Evolutionary conservation across 805 yeast genomes (phyloP), one percentile per base, ranked within the genome.

Genomic region (Kluyveromyces starmeri): DNA sequence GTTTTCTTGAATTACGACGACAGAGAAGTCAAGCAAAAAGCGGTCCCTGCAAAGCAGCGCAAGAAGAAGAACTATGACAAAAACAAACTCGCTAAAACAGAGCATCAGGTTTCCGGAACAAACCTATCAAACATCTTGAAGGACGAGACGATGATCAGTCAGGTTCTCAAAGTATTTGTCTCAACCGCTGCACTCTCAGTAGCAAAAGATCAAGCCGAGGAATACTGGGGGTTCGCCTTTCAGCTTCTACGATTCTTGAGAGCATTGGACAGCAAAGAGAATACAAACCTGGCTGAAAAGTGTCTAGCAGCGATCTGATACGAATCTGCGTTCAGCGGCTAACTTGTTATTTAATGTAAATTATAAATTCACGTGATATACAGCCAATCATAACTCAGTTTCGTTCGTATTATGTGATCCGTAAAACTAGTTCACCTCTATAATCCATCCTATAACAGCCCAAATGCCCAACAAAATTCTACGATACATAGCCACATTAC

Each of bases 141-240:
- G 21, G 59, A 55, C 34, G 55, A 54, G 32, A 51, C 53, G 10
- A 36, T 57, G 36, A 51, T 57, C 49, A 29, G 53, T n/a, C 47
- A 49, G 36, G 53, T 57, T 10, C 27, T 57, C 18, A 40, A 48
- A 27, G 37, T 55, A 9, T 40, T 57, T 5, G 58, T 55, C 6
- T 40, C 46, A 14, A 48, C 53, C 32, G 62, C 60, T 3, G 48
- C 55, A 2, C 40, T 41, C 16, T 28, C 55, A 1, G 29, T 43
- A 4, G 52, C 48, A 18, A 38, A 39, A 10, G 38, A 35, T 7
- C 44, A 43, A 29, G 60, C 62, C 4, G 46, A 50, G 4, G 59
- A 54, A 9, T 47, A 48, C 3, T 57, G 62, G 62, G 59, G 54
- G 18, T 47, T 57, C 56, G 53, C 59, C 17, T 54, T 57, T 39